Evolutionary conservation across 371 early-diverging fungal genomes (phyloP), one percentile per base, ranked within the genome.

Genomic region (Quaeritorhiza haematococci): DNA sequence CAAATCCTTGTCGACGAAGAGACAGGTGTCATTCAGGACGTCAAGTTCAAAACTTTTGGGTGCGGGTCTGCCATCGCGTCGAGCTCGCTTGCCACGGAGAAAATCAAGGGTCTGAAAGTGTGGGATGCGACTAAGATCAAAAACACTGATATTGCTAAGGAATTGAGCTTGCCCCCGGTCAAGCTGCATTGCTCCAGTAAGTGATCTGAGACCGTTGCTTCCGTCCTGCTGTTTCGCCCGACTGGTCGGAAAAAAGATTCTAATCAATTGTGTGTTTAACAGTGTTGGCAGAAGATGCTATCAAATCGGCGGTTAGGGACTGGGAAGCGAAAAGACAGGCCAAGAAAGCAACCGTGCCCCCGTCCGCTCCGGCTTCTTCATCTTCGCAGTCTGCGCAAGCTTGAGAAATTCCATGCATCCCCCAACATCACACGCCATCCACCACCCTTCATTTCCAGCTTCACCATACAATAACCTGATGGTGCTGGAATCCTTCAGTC

Each of bases 31-130:
- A 98, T 99, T 63, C 82, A 84, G 49, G 98, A 99, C 67, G 97
- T 94, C 59, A 92, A 92, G 73, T 98, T 99, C 80, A 99, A 97
- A 78, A 98, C 99, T 1, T 99, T 97, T 79, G 99, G 99, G n/a
- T 99, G 99, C 66, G 99, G 99, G 49, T 91, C 91, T 28, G 99
- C 99, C 44, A 99, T 99, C 63, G 99, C 99, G 7, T 91, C 92
- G 28, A 91, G 92, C 24, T 88, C 89, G 41, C 85, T 92, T 43
- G 95, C 93, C 66, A 93, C 96, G 10, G 97, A 97, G 72, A 86
- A 89, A 68, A 92, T 99, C 43, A 88, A 92, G 55, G 97, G 97
- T 6, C 79, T 96, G 84, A 88, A 84, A 35, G 74, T 99, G 24
- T 82, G 83, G 66, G 95, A 98, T 60, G 94, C 94, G 13, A 75